Evolutionary conservation across 2,329 filamentous ascomycete species (phyloP), one percentile per base, ranked within the genome.

Genomic region (Lachnellula arida): DNA sequence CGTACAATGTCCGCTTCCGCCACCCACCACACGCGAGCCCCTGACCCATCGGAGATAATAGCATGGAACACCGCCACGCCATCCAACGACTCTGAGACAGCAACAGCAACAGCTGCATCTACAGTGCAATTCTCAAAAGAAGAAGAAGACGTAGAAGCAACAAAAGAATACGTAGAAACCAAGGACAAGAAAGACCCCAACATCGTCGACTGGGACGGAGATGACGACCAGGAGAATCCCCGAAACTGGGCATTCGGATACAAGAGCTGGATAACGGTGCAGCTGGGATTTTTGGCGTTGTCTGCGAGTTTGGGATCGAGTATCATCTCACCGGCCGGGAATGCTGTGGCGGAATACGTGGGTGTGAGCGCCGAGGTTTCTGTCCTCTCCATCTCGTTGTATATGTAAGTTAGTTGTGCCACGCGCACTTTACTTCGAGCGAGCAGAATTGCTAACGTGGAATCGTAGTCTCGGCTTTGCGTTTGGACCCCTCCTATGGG

Each of bases 131-230:
- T 6, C 7, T 28, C 25, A 28, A 28, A 28, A 9, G 25, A 28
- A 28, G 25, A 54, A 9, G 25, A 28, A 28, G 25, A 54, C 32
- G 37, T 37, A 17, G 32, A 25, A 22, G 15, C n/a, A 8, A 50
- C n/a, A 8, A 50, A 43, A 1, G 51, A 47, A 14, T 37, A 56
- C 23, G 48, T 51, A 15, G 17, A 42, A 11, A 53, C 23, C 12
- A 22, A 22, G 15, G 56, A 59, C 12, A 22, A 22, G 15, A 58
- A 59, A 40, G n/a, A 97, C 95, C 59, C 91, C 93, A 68, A 96
- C 96, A 53, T 96, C 89, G 0, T 95, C 89, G 68, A 76, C 28
- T 81, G 80, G 65, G 57, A 71, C 39, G 61, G 60, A 15, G 46
- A 59, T 1, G 63, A 68, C 58, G 75, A 78, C 56, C 65, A 64